A percentile compares a stretch with the other conserved stretches of the same genome.
Evolutionary conservation across 1,284 basidiomycete genomes (phyloP).

Genomic region (Tilletia walkeri): DNA sequence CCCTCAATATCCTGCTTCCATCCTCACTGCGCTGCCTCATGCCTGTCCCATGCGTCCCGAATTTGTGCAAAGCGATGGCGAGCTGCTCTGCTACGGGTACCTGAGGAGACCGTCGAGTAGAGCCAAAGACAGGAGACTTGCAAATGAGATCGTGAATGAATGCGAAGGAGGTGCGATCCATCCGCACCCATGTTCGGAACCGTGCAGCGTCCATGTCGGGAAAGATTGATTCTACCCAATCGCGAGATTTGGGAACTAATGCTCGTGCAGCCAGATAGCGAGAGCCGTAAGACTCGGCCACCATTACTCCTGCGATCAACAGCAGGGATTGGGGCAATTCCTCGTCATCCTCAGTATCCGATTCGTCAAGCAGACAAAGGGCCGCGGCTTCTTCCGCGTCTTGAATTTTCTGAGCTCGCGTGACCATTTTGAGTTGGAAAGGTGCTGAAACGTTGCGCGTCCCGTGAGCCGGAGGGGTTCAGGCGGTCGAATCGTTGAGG

Average conservation of each 20-base stretch:
- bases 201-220: background rate
- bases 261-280: background rate
- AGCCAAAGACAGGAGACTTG: background rate
- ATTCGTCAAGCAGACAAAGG: too few species aligned
- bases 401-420: too few species aligned
- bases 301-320: too few species aligned
- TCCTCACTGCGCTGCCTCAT: background rate
- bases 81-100: background rate
- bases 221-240: background rate
- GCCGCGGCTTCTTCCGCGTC: too few species aligned
- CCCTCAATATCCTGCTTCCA: background rate
- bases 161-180: background rate
- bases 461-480: too few species aligned
- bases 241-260: background rate
- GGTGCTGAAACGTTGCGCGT: too few species aligned
- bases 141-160: background rate
- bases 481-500: too few species aligned
- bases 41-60: background rate
- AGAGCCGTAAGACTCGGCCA: too few species aligned
- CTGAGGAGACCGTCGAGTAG: background rate
- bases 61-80: background rate
- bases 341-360: too few species aligned
- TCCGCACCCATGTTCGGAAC: background rate
- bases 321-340: too few species aligned
- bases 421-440: too few species aligned